These are phyloP conservation scores for Phoma sp. DNA, from an alignment of 2,329 filamentous ascomycete species.

Conservation along the genomic window DNA sequence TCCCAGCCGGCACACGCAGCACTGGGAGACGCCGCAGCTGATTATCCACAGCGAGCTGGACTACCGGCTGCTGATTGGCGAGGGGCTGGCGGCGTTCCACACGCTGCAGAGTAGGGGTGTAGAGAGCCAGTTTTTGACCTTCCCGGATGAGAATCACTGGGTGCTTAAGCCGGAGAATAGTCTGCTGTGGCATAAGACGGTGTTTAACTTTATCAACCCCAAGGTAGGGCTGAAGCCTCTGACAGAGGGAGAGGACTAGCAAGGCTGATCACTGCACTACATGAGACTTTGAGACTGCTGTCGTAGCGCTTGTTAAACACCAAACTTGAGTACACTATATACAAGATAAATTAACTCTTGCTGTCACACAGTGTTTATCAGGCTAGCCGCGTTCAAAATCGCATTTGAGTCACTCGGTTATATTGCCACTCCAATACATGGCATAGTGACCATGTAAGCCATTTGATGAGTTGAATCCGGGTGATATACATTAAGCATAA, in stretches of 20 bases:
- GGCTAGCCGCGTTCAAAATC: too few species aligned
- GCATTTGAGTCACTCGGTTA: too few species aligned
- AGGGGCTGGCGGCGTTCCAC: constrained; percentile 86
- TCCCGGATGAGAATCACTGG: constrained; percentile 83
- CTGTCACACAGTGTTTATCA: too few species aligned
- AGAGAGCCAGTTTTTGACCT: constrained; percentile 79
- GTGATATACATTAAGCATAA: too few species aligned
- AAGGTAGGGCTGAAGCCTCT: constrained; percentile 59
- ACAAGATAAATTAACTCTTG: too few species aligned
- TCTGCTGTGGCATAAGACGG: constrained; percentile 86
- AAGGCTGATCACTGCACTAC: too few species aligned
- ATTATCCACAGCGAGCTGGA: constrained; percentile 91
- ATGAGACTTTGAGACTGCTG: too few species aligned
- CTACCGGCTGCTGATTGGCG: constrained; percentile 84
- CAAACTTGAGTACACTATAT: too few species aligned
- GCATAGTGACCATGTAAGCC: too few species aligned
- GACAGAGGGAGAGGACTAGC: not conserved
- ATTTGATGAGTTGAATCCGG: too few species aligned
- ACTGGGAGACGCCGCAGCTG: constrained; percentile 88
- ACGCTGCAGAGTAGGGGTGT: constrained; percentile 78
- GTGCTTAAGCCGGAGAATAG: constrained; percentile 92
- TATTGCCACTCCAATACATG: too few species aligned
- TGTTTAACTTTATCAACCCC: constrained; percentile 77
- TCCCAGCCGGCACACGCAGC: constrained; percentile 61
- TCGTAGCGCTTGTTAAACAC: too few species aligned